Base-by-base conservation (phyloP, 495 filamentous ascomycete genomes). In the Neurospora sp. region DNA sequence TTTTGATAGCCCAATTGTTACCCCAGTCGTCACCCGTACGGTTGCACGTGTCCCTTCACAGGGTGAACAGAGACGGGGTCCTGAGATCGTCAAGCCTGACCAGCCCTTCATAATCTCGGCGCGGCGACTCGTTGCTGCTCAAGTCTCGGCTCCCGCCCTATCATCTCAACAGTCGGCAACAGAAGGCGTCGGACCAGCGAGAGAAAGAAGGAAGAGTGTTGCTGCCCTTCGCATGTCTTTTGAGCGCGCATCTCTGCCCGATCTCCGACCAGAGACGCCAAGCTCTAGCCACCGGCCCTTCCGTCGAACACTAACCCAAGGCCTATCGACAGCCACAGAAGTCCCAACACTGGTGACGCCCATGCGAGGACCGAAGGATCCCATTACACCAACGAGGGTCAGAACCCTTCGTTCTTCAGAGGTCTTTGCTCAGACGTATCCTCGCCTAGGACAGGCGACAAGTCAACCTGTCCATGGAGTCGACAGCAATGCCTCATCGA, bases 161-260 rank as follows among this genome's bases (percentile, higher is more conserved):
- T 38, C 69, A 66, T 54, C 71, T 18, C 49, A 70, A 62, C 41
- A 69, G 40, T 38, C 74, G 31, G 31, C 18, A 23, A 46, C 39
- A 71, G 75, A 44, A 72, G 60, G 10, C 62, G 3, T 72, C 69
- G 10, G 11, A 37, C 49, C 73, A 39, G 18, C 16, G 14, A n/a
- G 72, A 16, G 39, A 74, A 27, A 74, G 70, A 66, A 80, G 75
- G 46, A 75, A 73, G 49, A 84, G 82, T 41, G 82, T 84, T 39
- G 78, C 82, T 39, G 79, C 83, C 72, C 76, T 83, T 70, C 78
- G 81, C 9, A 73, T 76, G 74, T 79, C 80, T 4, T 83, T 83
- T 39, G 80, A 84, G 70, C 66, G 18, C 8, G 31, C 49, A 18
- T 69, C 69, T 20, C 23, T 35, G 10, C 20, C 11, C 2, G 10